phyloP scores from a whole-genome alignment of 2,329 filamentous ascomycete species.

The Colletotrichum cereale region DNA sequence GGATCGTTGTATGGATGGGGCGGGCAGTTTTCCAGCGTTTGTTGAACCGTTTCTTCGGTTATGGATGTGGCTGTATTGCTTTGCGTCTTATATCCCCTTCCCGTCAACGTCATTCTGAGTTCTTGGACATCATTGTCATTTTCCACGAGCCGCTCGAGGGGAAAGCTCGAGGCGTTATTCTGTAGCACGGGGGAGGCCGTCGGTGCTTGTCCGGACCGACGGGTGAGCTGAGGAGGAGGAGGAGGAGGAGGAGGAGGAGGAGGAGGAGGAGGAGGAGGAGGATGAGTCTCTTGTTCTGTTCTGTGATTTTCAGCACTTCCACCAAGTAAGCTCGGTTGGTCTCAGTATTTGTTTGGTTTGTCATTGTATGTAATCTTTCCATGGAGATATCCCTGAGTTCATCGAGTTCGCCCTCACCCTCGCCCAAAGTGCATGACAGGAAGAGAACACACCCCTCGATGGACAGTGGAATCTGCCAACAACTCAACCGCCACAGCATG shows the following conservation, averaged over 20 bases:
- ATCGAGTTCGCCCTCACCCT: background rate
- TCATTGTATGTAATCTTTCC: background rate
- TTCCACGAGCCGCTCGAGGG: background rate
- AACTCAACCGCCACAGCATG: background rate
- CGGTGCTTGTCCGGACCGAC: background rate
- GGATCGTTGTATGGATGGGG: slow-evolving; percentile 1
- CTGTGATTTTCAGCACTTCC: background rate
- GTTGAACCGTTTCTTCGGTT: slow-evolving; percentile 4
- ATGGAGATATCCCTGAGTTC: background rate
- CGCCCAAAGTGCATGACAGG: background rate
- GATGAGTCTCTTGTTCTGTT: background rate
- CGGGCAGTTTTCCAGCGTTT: background rate
- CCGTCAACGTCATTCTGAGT: background rate
- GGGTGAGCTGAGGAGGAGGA: background rate
- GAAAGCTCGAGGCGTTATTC: background rate
- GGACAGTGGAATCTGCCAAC: background rate
- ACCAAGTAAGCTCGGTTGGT: background rate
- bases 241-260: background rate
- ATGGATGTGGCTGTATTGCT: slow-evolving; percentile 1
- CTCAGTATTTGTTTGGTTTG: background rate
- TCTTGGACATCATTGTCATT: background rate
- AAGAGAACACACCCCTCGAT: background rate
- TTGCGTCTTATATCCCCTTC: slow-evolving; percentile 4
- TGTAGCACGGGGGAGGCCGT: background rate
- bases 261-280: background rate